Base-by-base conservation (phyloP, 805 yeast genomes). In the Saturnispora halmiae region DNA sequence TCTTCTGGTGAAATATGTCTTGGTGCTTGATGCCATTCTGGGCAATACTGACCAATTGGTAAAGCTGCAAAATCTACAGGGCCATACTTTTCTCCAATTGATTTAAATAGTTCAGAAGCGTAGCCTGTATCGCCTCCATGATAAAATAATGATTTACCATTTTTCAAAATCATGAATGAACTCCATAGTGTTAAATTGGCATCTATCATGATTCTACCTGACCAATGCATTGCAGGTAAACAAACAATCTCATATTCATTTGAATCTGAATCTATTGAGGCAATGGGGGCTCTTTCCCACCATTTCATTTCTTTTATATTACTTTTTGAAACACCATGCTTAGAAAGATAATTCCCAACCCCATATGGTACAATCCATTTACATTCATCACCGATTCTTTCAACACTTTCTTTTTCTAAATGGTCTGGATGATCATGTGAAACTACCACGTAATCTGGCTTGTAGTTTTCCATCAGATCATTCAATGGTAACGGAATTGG, bases 121-220 rank as follows among this genome's bases (percentile, higher is more conserved):
- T 84, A 90, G 0, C 97, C 97, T 0, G 96, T 85, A 54, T 90
- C 97, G 9, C 97, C 97, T 14, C 90, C 94, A 59, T 90, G 97
- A 66, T 78, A 90, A 33, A 88, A 64, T 1, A 87, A 54, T 0
- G 95, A 83, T 49, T 74, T 67, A 0, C 77, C 79, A 47, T 83
- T 73, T 43, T 76, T 72, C 38, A 77, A 65, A 8, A 90, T 56
- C 49, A 90, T 53, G 53, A 80, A 90, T 0, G 96, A 85, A 51
- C 95, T 84, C 97, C 97, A 90, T 39, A 90, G 63, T 0, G 94
- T 73, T 19, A 65, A 63, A 59, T 90, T 90, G 2, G 94, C 73
- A 57, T 90, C 97, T 15, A 77, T 54, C n/a, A 88, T 59, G 26
- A 73, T 72, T 28, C 96, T 63, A 0, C 97, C 97, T 1, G 94